Evolutionary conservation across 805 yeast genomes (phyloP).

Genomic region (Hagleromyces aurorensis): DNA sequence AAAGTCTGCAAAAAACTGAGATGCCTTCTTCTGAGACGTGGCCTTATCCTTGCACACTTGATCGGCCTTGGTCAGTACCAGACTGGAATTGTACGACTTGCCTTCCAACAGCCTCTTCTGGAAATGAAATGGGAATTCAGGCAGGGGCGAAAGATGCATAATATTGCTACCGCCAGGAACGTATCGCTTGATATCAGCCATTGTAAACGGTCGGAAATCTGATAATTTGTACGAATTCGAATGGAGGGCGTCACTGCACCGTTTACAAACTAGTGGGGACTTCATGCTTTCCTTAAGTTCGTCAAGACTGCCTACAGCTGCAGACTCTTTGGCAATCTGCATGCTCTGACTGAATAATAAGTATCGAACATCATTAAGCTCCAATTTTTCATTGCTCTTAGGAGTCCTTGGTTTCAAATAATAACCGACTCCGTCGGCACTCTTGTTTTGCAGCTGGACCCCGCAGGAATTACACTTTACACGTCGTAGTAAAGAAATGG

Average conservation of each 20-base stretch:
- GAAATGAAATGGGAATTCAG: conserved; percentile 65
- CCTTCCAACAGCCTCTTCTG: conserved; percentile 21
- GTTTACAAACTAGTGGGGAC: conserved; percentile 36
- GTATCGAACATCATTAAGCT: conserved; percentile 22
- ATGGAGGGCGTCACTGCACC: conserved; percentile 49
- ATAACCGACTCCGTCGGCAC: conserved; percentile 37
- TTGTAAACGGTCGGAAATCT: conserved; percentile 26
- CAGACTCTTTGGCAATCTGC: conserved; percentile 17
- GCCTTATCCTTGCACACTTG: conserved; percentile 22
- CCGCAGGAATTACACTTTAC: conserved; percentile 52
- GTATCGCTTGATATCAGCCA: conserved; percentile 26
- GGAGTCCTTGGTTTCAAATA: conserved; percentile 28
- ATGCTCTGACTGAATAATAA: conserved; percentile 26
- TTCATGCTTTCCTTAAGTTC: conserved; percentile 8
- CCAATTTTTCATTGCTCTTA: conserved; percentile 4
- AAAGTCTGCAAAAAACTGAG: conserved; percentile 29
- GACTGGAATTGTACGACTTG: conserved; percentile 8
- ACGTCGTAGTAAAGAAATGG: conserved; percentile 2
- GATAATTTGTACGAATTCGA: conserved; percentile 36
- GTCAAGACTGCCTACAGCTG: conserved; percentile 3
- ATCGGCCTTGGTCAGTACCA: conserved; percentile 28
- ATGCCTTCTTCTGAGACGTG: conserved; percentile 18
- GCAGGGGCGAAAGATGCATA: conserved; percentile 55
- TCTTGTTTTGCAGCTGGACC: conserved; percentile 37
- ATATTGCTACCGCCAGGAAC: conserved; percentile 40